Percentiles rank a stretch among this genome's conserved stretches.
phyloP scores from a whole-genome alignment of 768 basidiomycete species.

The Trametes cinnabarina region DNA sequence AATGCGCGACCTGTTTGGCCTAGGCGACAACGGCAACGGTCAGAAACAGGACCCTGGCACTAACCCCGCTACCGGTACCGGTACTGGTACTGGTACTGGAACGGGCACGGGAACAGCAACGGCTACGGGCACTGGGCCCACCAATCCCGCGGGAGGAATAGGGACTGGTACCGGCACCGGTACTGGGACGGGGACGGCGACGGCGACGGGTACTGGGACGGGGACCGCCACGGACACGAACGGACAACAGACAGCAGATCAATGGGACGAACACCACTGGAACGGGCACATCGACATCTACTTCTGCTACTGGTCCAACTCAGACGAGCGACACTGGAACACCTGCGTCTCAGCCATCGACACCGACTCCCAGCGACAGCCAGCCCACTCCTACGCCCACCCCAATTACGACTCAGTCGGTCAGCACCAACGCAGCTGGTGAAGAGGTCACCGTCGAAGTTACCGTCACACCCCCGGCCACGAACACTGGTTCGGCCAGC shows the following conservation, averaged over 20 bases:
- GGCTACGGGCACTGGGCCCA: neutral
- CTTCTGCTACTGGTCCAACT: neutral
- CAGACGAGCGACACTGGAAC: neutral
- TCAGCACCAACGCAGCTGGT: conserved; percentile 33
- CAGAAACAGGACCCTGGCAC: neutral
- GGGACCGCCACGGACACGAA: neutral
- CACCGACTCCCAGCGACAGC: conserved; percentile 3
- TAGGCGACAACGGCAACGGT: neutral
- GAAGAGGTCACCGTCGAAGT: conserved; percentile 27
- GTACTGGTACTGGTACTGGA: neutral
- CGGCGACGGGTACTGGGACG: neutral
- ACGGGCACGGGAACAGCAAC: neutral
- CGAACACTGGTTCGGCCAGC: conserved; percentile 24
- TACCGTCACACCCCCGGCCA: conserved; percentile 14
- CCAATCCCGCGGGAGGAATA: neutral
- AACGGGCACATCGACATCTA: neutral
- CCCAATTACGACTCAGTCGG: conserved; percentile 11
- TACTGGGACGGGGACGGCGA: neutral
- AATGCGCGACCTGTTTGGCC: neutral
- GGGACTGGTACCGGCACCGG: neutral
- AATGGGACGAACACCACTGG: neutral
- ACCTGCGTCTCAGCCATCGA: neutral
- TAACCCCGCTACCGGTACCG: neutral
- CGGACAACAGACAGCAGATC: neutral
- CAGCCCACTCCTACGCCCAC: conserved; percentile 9